A percentile compares a stretch with the other conserved stretches of the same genome.
phyloP scores from a whole-genome alignment of 306 rosid genomes.

The Arachis stenosperma region DNA sequence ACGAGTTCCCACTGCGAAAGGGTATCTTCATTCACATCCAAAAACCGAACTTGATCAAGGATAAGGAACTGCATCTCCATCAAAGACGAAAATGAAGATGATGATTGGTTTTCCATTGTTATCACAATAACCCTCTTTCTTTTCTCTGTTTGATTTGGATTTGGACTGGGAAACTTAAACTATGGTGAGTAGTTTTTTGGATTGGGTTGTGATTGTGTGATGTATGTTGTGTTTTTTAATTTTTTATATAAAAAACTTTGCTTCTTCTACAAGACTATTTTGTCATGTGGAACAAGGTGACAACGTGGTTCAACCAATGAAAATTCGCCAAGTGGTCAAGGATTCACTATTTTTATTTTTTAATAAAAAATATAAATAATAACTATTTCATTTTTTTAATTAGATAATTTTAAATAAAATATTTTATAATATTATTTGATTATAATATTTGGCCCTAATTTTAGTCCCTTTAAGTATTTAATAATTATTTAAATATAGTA shows the following conservation, averaged over 20 bases:
- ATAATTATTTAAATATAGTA: too few species aligned
- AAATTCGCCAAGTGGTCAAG: neutral
- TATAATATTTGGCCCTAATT: too few species aligned
- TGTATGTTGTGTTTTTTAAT: neutral
- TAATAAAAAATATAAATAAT: too few species aligned
- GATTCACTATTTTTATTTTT: too few species aligned
- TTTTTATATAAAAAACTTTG: slow-evolving; percentile 2
- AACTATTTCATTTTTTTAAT: too few species aligned
- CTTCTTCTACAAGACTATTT: slow-evolving; percentile 33
- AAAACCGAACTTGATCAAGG: slow-evolving; percentile 52
- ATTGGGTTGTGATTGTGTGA: neutral
- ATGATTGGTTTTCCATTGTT: slow-evolving; percentile 50
- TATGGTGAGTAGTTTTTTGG: neutral
- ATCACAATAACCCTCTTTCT: neutral
- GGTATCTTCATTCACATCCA: slow-evolving; percentile 46
- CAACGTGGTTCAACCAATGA: slow-evolving; percentile 41
- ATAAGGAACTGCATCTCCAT: slow-evolving; percentile 43
- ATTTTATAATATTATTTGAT: too few species aligned
- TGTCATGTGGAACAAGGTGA: slow-evolving; percentile 20
- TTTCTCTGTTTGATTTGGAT: neutral
- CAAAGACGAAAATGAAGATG: slow-evolving; percentile 3
- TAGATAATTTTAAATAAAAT: too few species aligned
- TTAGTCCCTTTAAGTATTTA: too few species aligned
- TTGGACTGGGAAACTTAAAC: neutral
- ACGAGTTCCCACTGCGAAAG: slow-evolving; percentile 63